Evolutionary conservation across 306 rosid species (phyloP).

Genomic region (Astragalus glycyphyllos): DNA sequence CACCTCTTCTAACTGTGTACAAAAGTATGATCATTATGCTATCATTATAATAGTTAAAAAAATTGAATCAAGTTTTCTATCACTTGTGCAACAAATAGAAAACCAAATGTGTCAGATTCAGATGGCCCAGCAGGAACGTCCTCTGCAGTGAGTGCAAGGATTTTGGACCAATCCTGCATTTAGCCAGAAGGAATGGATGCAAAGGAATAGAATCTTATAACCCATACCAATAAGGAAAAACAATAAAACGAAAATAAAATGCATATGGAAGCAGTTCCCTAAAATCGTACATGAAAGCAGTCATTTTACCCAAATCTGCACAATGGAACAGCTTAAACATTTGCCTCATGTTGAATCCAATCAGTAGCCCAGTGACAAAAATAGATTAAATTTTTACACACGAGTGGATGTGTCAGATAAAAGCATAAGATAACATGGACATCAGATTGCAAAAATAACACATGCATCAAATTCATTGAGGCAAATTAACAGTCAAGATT

Average conservation of each 20-base stretch:
- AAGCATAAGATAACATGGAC: constrained; percentile 20
- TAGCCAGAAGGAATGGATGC: not conserved
- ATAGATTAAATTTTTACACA: constrained; percentile 29
- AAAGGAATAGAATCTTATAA: constrained; percentile 10
- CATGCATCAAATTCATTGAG: constrained; percentile 27
- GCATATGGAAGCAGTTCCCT: constrained; percentile 26
- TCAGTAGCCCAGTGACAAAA: constrained; percentile 25
- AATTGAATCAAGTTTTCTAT: constrained; percentile 14
- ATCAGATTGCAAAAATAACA: constrained; percentile 12
- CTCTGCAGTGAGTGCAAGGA: constrained; percentile 13
- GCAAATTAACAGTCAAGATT: constrained; percentile 8
- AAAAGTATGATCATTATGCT: constrained; percentile 29
- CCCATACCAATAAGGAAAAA: not conserved
- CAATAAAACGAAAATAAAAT: not conserved
- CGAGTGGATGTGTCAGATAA: constrained; percentile 6
- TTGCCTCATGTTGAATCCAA: constrained; percentile 28
- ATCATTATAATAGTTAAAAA: not conserved
- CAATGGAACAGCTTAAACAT: constrained; percentile 30
- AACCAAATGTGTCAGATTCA: not conserved
- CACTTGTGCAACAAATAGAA: constrained; percentile 3
- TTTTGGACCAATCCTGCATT: constrained; percentile 11
- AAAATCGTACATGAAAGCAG: constrained; percentile 20
- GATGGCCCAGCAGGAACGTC: constrained; percentile 20
- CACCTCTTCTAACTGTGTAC: constrained; percentile 43
- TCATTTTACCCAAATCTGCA: constrained; percentile 6